These are phyloP conservation scores for Hypomyces perniciosus DNA, from an alignment of 2,329 filamentous ascomycete species.

Conservation along the genomic window DNA sequence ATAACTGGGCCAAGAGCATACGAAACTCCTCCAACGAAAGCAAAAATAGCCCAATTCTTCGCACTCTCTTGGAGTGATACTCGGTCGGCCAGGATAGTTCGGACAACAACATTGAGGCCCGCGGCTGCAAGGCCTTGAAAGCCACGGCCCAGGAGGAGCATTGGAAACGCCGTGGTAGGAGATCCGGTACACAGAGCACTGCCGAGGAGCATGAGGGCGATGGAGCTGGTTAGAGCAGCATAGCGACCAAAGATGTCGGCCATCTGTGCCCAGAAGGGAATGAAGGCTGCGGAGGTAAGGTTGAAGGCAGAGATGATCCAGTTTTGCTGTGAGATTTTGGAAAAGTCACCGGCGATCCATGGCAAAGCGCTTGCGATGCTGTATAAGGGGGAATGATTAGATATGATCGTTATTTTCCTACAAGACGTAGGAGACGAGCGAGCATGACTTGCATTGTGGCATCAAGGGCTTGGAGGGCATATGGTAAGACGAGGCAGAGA, in stretches of 20 bases:
- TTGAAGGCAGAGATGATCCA: slow-evolving; percentile 68
- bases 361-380: slow-evolving; percentile 33
- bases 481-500: slow-evolving; percentile 52
- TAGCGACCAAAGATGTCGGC: slow-evolving; percentile 61
- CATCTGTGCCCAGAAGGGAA: slow-evolving; percentile 59
- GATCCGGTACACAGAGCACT: slow-evolving; percentile 56
- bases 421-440: too few relatives aligned
- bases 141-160: slow-evolving; percentile 57
- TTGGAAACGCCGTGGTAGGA: slow-evolving; percentile 46
- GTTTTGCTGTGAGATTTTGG: slow-evolving; percentile 52
- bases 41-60: slow-evolving; percentile 56
- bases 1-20: slow-evolving; percentile 58
- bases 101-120: slow-evolving; percentile 54
- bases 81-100: slow-evolving; percentile 59
- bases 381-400: neutral
- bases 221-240: slow-evolving; percentile 48
- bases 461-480: slow-evolving; percentile 57
- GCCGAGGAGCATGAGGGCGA: slow-evolving; percentile 53
- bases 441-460: slow-evolving; percentile 46
- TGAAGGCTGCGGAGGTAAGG: slow-evolving; percentile 60
- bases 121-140: slow-evolving; percentile 58
- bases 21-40: slow-evolving; percentile 51
- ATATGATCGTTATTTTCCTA: neutral
- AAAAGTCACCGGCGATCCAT: slow-evolving; percentile 60
- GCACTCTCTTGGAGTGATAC: slow-evolving; percentile 57